A percentile compares a stretch with the other conserved stretches of the same genome.
phyloP scores from a whole-genome alignment of 768 basidiomycete species.

The Xerocomus brunneocitrinus region DNA sequence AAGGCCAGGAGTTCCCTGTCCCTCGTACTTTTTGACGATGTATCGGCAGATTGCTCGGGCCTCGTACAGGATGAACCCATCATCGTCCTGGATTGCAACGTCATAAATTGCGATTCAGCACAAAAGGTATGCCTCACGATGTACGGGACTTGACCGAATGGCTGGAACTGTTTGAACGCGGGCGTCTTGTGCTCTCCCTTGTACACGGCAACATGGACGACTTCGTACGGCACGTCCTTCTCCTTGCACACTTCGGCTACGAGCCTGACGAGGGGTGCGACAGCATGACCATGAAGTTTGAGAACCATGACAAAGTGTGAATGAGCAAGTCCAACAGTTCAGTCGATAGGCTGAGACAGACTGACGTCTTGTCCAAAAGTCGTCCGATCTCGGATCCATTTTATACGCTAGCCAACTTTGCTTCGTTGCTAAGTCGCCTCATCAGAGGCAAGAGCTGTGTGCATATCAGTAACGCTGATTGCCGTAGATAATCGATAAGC shows the following conservation, averaged over 20 bases:
- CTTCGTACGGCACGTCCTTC: conserved; percentile 36
- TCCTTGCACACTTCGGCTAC: conserved; percentile 40
- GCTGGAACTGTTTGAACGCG: conserved; percentile 31
- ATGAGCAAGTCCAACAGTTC: not conserved
- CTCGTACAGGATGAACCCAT: conserved; percentile 29
- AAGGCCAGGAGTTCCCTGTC: conserved; percentile 20
- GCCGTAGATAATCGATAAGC: not conserved
- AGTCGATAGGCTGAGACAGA: not conserved
- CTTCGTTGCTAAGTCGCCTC: not conserved
- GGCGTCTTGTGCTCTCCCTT: conserved; percentile 35
- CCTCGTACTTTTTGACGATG: conserved; percentile 25
- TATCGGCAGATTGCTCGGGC: conserved; percentile 30
- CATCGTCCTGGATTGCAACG: conserved; percentile 22
- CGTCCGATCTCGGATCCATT: not conserved
- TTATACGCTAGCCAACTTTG: not conserved
- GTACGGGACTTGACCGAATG: conserved; percentile 38
- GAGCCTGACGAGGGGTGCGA: conserved; percentile 37
- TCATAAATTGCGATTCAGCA: not conserved
- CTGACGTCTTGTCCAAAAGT: not conserved
- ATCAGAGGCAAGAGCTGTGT: not conserved
- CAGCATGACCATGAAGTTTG: conserved; percentile 38
- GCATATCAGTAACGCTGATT: not conserved
- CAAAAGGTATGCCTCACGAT: conserved; percentile 14
- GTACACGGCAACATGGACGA: conserved; percentile 31
- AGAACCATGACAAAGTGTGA: conserved; percentile 34